Conservation (phyloP, 2,329 filamentous ascomycete genomes). For the Epicoccum nigrum region DNA sequence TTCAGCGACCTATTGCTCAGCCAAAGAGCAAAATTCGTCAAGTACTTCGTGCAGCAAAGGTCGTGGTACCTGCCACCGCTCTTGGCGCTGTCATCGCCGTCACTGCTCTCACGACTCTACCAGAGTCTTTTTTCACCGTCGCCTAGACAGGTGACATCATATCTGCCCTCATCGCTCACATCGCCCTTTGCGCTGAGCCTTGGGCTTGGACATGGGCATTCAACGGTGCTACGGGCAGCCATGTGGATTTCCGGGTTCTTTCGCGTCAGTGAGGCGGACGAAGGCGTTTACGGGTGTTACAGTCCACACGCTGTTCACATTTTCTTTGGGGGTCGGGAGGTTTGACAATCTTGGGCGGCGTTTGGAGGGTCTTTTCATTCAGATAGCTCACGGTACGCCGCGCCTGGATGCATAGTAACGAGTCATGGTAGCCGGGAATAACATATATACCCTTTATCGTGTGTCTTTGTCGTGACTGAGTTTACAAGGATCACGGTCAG, state of each 20-base stretch:
- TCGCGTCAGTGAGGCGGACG: too few species aligned
- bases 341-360: neutral
- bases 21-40: conserved; percentile 23
- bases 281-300: neutral
- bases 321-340: neutral
- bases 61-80: conserved; percentile 20
- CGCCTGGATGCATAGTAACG: conserved; percentile 12
- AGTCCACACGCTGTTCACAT: neutral
- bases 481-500: too few species aligned
- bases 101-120: conserved; percentile 29
- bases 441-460: neutral
- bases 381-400: conserved; percentile 4
- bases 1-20: conserved; percentile 13
- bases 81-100: conserved; percentile 27
- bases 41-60: conserved; percentile 22
- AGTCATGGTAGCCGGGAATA: conserved; percentile 12
- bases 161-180: neutral
- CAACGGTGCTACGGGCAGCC: neutral
- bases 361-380: neutral
- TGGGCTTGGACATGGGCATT: too few species aligned
- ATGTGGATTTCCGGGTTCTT: neutral
- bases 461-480: too few species aligned
- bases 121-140: conserved; percentile 30
- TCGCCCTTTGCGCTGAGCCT: too few species aligned
- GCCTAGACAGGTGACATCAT: neutral